A percentile compares a stretch with the other conserved stretches of the same genome.
phyloP scores from a whole-genome alignment of 1,284 basidiomycete species.

The Rhodotorula glutinis region DNA sequence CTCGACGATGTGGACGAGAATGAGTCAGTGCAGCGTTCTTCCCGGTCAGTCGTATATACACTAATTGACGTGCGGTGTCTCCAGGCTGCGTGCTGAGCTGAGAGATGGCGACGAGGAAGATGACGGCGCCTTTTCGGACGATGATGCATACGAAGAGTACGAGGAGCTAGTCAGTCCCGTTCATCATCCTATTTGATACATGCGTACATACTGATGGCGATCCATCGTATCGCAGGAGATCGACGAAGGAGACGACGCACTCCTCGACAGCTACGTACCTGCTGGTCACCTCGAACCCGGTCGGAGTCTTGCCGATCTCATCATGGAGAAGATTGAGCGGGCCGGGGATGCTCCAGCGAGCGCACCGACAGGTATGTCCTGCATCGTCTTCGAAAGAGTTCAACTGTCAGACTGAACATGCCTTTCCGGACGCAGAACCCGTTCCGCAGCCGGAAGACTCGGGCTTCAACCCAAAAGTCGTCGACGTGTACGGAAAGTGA shows the following conservation, averaged over 20 bases:
- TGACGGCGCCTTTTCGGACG: conserved; percentile 49
- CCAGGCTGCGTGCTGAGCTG: background rate
- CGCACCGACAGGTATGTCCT: background rate
- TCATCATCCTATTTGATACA: too few relatives aligned
- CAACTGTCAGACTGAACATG: background rate
- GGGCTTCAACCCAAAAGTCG: conserved; percentile 92
- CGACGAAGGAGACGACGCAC: conserved; percentile 76
- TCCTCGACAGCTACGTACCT: conserved; percentile 73
- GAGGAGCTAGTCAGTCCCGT: conserved; percentile 54
- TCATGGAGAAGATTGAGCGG: conserved; percentile 78
- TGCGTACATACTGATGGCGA: background rate
- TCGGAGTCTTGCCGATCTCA: conserved; percentile 88
- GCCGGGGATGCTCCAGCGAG: conserved; percentile 51
- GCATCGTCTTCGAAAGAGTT: too few relatives aligned
- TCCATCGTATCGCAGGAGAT: conserved; percentile 63
- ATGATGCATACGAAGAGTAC: conserved; percentile 53
- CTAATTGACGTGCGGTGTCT: background rate
- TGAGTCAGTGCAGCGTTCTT: conserved; percentile 10
- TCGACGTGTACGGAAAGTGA: conserved; percentile 91
- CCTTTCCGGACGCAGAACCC: background rate
- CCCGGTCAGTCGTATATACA: background rate
- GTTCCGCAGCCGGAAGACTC: conserved; percentile 43
- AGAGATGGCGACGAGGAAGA: conserved; percentile 27
- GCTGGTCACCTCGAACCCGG: conserved; percentile 57
- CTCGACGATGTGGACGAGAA: conserved; percentile 22